Percentiles rank a stretch among this genome's conserved stretches.
phyloP scores from a whole-genome alignment of 257 asterid genomes.

The Plantago ovata region DNA sequence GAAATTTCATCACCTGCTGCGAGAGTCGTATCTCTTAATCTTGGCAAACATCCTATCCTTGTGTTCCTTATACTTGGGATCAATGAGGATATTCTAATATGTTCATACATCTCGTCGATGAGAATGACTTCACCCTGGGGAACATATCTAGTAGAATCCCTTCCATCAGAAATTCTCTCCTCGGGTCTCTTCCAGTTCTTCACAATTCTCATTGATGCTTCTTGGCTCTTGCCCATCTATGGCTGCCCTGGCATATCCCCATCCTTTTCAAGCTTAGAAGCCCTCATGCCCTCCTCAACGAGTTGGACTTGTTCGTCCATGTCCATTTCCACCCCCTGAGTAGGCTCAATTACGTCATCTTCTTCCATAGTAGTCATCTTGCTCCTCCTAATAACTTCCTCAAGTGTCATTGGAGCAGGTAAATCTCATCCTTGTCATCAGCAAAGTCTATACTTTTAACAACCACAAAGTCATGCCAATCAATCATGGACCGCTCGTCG shows the following conservation, averaged over 20 bases:
- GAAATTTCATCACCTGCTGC: slow-evolving; percentile 95
- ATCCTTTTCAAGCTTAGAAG: slow-evolving; percentile 76
- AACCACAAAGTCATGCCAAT: slow-evolving; percentile 97
- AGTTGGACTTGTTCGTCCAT: slow-evolving; percentile 97
- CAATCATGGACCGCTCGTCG: slow-evolving; percentile 96
- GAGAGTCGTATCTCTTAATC: slow-evolving; percentile 86
- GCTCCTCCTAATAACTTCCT: slow-evolving; percentile 96
- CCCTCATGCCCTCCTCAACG: slow-evolving; percentile 92
- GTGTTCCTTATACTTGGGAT: slow-evolving; percentile 92
- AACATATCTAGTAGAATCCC: slow-evolving; percentile 73
- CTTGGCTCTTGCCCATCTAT: no score
- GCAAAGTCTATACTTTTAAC: slow-evolving; percentile 91
- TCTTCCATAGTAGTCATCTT: slow-evolving; percentile 69
- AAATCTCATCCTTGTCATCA: slow-evolving; percentile 93
- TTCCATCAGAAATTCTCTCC: slow-evolving; percentile 75
- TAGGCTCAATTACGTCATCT: slow-evolving; percentile 61
- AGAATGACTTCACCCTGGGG: slow-evolving; percentile 82
- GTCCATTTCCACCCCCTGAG: slow-evolving; percentile 93
- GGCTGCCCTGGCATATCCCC: no score
- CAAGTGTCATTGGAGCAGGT: no score
- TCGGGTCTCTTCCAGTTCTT: no score
- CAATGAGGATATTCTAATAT: slow-evolving; percentile 95
- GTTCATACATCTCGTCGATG: slow-evolving; percentile 89
- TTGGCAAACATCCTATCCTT: slow-evolving; percentile 98
- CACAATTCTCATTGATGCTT: no score